Evolutionary conservation across 352 stramenopile genomes (phyloP).

Genomic region (Elongisporangium undulatum): DNA sequence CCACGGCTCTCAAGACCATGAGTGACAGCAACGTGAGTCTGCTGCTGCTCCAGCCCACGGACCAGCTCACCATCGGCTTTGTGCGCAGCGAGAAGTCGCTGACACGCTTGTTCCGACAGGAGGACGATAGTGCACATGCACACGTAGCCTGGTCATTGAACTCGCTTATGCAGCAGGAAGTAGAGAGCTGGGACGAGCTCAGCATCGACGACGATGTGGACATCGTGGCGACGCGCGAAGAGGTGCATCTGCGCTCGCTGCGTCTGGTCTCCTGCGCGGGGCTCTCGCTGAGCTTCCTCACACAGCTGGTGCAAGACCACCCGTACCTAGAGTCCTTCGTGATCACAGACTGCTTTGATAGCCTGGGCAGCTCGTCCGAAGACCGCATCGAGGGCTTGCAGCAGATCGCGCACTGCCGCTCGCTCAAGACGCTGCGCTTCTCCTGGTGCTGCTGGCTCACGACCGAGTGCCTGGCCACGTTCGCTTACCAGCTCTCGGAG

Average conservation of each 20-base stretch:
- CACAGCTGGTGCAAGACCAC: constrained; percentile 31
- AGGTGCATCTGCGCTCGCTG: constrained; percentile 49
- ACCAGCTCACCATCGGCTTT: constrained; percentile 67
- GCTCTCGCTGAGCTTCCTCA: constrained; percentile 45
- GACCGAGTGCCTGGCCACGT: constrained; percentile 64
- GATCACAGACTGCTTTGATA: constrained; percentile 71
- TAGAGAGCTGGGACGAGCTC: constrained; percentile 71
- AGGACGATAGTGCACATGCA: constrained; percentile 20
- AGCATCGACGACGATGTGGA: constrained; percentile 64
- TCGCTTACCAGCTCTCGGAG: constrained; percentile 68
- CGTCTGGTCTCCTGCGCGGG: constrained; percentile 65
- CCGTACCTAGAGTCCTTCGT: constrained; percentile 51
- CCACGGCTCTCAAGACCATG: constrained; percentile 70
- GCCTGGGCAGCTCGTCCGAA: constrained; percentile 19
- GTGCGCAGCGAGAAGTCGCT: constrained; percentile 57
- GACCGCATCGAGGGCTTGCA: constrained; percentile 40
- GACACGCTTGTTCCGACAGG: constrained; percentile 26
- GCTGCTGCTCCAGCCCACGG: constrained; percentile 47
- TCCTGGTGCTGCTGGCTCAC: constrained; percentile 84
- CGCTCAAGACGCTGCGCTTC: constrained; percentile 61
- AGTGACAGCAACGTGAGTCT: constrained; percentile 58
- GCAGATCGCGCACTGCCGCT: constrained; percentile 42
- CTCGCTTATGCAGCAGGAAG: constrained; percentile 20
- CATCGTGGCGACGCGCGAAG: constrained; percentile 52
- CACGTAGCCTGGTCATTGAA: constrained; percentile 41